phyloP scores from a whole-genome alignment of 2,329 filamentous ascomycete genomes.

The Pestalotiopsis fici region DNA sequence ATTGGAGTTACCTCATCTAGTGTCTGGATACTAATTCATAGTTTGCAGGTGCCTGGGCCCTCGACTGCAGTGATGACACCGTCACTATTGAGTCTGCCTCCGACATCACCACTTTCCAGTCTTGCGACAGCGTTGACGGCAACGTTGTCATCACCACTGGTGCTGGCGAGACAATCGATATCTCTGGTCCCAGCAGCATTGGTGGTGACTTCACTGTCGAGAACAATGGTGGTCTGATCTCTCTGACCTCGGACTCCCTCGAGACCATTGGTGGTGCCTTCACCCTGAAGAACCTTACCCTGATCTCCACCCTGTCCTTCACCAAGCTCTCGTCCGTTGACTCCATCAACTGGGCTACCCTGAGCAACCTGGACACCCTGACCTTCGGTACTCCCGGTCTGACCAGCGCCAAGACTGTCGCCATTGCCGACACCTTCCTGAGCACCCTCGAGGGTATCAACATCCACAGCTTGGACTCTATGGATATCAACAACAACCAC shows the following conservation, averaged over 20 bases:
- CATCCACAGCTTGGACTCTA: constrained; percentile 67
- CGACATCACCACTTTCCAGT: constrained; percentile 58
- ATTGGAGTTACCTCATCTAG: not conserved
- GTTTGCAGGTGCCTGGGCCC: constrained; percentile 23
- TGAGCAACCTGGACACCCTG: constrained; percentile 59
- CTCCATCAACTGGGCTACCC: constrained; percentile 69
- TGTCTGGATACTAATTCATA: constrained; percentile 16
- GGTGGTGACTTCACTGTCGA: constrained; percentile 57
- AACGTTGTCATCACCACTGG: constrained; percentile 63
- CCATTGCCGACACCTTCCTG: constrained; percentile 86
- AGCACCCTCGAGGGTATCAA: constrained; percentile 78
- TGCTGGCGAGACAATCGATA: constrained; percentile 57
- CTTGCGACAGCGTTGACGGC: constrained; percentile 71
- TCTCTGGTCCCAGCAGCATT: constrained; percentile 60
- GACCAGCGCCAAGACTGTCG: constrained; percentile 66
- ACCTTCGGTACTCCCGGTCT: constrained; percentile 58
- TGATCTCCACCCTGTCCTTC: constrained; percentile 70
- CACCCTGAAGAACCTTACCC: constrained; percentile 66
- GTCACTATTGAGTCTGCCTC: constrained; percentile 64
- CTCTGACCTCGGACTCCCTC: constrained; percentile 63
- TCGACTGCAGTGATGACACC: constrained; percentile 36
- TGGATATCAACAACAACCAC: constrained; percentile 90
- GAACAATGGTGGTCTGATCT: constrained; percentile 64
- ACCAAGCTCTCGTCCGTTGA: constrained; percentile 64
- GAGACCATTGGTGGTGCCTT: constrained; percentile 70